Base-by-base conservation (phyloP, 2,329 filamentous ascomycete genomes). In the Aspergillus chevalieri region DNA sequence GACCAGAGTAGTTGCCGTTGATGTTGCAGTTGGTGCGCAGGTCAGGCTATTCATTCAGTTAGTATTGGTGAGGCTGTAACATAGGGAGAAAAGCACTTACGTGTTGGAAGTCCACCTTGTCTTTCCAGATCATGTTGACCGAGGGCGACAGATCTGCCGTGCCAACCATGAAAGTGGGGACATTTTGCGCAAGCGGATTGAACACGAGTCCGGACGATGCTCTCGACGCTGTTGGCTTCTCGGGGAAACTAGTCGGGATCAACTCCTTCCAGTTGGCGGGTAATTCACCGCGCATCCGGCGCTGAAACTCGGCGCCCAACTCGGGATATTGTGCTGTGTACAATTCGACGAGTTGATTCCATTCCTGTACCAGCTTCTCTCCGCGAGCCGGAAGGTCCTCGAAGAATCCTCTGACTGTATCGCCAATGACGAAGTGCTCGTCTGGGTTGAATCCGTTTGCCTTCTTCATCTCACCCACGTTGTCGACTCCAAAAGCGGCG, bases 401-500 rank as follows among this genome's bases (percentile, higher is more conserved):
- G 60, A 82, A 84, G 63, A 82, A 84, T 1, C 69, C 61, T 5
- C 74, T 71, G 0, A 79, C 74, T 1, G 71, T 63, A 0, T 80
- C 64, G 1, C 66, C 61, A 33, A 81, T 63, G 21, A 71, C 64
- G 49, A 78, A 78, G 47, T 69, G 65, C 52, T 74, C 63, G 0
- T 77, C 73, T 0, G 77, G 71, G 52, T 81, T 68, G 56, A 81
- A 74, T 3, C 75, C 76, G 41, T 73, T 72, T 3, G 63, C 62
- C 39, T 63, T 70, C 70, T 84, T 84, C 64, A 81, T 75, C n/a
- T 74, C 67, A 0, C 70, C 74, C 2, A 84, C 76, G 46, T 80
- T 78, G 1, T 77, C 71, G 1, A 69, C 64, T 5, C 79, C 80
- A 38, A 81, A 79, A 1, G 81, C 78, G 9, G 75, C 80, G 19